Evolutionary conservation across 2,329 filamentous ascomycete genomes (phyloP).

Genomic region (Sordariomycetes sp.): DNA sequence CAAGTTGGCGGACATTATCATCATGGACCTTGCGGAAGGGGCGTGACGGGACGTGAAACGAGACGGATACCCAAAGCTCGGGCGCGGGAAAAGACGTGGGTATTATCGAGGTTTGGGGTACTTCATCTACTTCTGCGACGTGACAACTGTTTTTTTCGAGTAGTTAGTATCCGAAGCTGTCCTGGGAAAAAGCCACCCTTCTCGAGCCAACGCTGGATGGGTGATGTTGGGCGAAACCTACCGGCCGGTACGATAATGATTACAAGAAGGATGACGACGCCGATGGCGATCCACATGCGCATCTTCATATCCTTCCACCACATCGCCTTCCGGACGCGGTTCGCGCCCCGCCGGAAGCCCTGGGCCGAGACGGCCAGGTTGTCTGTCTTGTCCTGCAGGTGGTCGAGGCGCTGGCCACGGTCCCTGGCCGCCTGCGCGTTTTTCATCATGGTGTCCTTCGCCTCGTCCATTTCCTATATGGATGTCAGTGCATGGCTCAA

Average conservation of each 20-base stretch:
- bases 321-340: slow-evolving; percentile 94
- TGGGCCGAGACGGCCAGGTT: slow-evolving; percentile 88
- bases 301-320: slow-evolving; percentile 99
- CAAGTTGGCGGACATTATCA: background rate
- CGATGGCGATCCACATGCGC: slow-evolving; percentile 89
- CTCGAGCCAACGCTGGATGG: background rate
- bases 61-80: background rate
- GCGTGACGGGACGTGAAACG: background rate
- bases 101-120: background rate
- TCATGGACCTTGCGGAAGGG: background rate
- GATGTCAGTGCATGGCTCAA: background rate
- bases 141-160: slow-evolving; percentile 1
- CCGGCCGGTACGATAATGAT: slow-evolving; percentile 91
- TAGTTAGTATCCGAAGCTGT: background rate
- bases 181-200: background rate
- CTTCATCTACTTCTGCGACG: slow-evolving; percentile 1
- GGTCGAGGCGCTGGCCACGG: slow-evolving; percentile 83
- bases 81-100: background rate
- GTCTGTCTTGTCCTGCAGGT: slow-evolving; percentile 87
- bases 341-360: slow-evolving; percentile 92
- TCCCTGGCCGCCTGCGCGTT: too few relatives aligned
- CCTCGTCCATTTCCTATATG: slow-evolving; percentile 91
- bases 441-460: slow-evolving; percentile 94
- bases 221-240: slow-evolving; percentile 26
- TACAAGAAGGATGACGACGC: slow-evolving; percentile 82